These are phyloP conservation scores for Aspergillus viridinutans DNA, from an alignment of 2,329 filamentous ascomycete genomes.

Conservation along the genomic window DNA sequence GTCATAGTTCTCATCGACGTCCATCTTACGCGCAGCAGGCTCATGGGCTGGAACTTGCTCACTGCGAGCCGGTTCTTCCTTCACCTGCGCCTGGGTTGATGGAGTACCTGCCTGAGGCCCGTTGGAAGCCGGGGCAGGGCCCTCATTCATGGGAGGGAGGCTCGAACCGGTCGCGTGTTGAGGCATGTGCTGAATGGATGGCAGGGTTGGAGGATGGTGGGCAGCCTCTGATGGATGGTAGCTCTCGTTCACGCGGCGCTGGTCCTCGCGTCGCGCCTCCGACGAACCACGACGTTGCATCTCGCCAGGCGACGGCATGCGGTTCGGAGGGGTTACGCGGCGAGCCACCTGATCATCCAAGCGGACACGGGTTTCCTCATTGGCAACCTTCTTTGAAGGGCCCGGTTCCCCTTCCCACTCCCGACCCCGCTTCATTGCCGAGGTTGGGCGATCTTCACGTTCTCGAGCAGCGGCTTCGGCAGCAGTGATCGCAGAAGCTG, in stretches of 20 bases:
- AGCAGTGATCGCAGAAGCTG: slow-evolving; percentile 61
- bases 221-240: slow-evolving; percentile 93
- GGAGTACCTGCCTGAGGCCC: slow-evolving; percentile 40
- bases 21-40: slow-evolving; percentile 89
- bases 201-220: slow-evolving; percentile 68
- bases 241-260: slow-evolving; percentile 68
- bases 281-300: slow-evolving; percentile 74
- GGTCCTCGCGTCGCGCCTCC: slow-evolving; percentile 62
- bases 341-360: slow-evolving; percentile 80
- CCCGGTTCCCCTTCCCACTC: slow-evolving; percentile 86
- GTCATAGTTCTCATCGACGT: slow-evolving; percentile 96
- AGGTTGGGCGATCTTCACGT: slow-evolving; percentile 70
- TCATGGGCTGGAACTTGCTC: slow-evolving; percentile 60
- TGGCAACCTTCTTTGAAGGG: slow-evolving; percentile 74
- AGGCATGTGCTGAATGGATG: slow-evolving; percentile 46
- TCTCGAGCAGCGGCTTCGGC: slow-evolving; percentile 65
- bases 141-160: slow-evolving; percentile 54
- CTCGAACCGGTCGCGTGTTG: slow-evolving; percentile 49
- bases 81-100: slow-evolving; percentile 50
- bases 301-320: slow-evolving; percentile 62
- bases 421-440: slow-evolving; percentile 75
- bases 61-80: slow-evolving; percentile 52
- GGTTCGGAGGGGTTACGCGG: slow-evolving; percentile 57
- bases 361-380: slow-evolving; percentile 80
- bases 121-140: slow-evolving; percentile 34